Evolutionary conservation across 441 rosid genomes (phyloP).

Genomic region (Sinapis alba): DNA sequence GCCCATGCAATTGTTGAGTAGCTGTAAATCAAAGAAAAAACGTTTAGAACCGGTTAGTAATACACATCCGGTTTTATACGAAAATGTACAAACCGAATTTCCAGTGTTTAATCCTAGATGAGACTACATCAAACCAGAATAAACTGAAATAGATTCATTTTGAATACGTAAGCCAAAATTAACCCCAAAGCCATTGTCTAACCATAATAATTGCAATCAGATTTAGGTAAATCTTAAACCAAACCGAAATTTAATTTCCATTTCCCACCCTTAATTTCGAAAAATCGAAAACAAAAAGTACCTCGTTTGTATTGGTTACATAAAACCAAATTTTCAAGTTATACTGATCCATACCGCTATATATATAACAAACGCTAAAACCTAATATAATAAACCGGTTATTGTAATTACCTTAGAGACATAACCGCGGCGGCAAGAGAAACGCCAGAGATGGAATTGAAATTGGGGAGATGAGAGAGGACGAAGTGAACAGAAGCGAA

Average conservation of each 20-base stretch:
- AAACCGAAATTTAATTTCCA: neutral
- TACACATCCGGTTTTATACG: neutral
- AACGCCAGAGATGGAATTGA: slow-evolving; percentile 69
- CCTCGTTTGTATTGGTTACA: neutral
- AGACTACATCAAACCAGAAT: neutral
- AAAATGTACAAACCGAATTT: neutral
- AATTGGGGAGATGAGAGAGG: slow-evolving; percentile 80
- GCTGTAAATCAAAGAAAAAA: slow-evolving; percentile 34
- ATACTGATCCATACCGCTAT: too few species aligned
- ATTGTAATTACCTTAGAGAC: slow-evolving; percentile 58
- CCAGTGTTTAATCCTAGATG: neutral
- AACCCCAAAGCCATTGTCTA: neutral
- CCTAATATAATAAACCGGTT: neutral
- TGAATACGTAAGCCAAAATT: neutral
- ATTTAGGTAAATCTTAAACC: neutral
- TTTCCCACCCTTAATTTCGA: neutral
- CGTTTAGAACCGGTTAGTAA: neutral
- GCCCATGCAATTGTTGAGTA: slow-evolving; percentile 81
- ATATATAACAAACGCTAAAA: too few species aligned
- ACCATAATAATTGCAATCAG: neutral
- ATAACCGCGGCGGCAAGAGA: slow-evolving; percentile 82
- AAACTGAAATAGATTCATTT: neutral
- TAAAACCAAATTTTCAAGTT: too few species aligned
- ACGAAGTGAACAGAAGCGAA: slow-evolving; percentile 71
- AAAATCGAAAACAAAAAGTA: neutral